A percentile compares a stretch with the other conserved stretches of the same genome.
Conservation (phyloP, 2,329 filamentous ascomycete species). For the Neofusicoccum ribis region DNA sequence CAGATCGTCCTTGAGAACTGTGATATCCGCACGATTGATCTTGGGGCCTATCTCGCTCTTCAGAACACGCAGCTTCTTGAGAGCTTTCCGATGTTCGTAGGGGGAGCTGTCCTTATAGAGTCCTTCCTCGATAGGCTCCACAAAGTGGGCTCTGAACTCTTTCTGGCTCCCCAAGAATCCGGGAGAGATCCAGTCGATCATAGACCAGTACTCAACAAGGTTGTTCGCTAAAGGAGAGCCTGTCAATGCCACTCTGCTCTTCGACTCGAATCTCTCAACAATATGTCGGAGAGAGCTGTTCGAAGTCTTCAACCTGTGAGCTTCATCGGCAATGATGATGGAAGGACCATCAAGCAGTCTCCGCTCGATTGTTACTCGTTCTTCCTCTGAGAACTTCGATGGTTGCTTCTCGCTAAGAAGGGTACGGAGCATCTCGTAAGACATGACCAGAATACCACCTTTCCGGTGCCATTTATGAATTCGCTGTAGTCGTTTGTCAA, state of each 20-base stretch:
- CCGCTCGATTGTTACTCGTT: constrained; percentile 25
- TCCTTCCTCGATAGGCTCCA: constrained; percentile 71
- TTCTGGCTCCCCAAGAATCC: constrained; percentile 68
- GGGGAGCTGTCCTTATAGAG: constrained; percentile 64
- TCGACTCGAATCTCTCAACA: constrained; percentile 63
- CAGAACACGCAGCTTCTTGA: constrained; percentile 69
- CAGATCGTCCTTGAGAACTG: constrained; percentile 64
- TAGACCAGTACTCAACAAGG: constrained; percentile 78
- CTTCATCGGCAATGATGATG: constrained; percentile 82
- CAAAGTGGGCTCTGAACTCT: constrained; percentile 72
- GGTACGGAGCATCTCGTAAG: constrained; percentile 68
- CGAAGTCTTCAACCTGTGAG: constrained; percentile 74
- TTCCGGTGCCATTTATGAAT: constrained; percentile 56
- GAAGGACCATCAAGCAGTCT: constrained; percentile 61
- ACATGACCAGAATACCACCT: constrained; percentile 75
- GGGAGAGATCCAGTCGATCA: constrained; percentile 85
- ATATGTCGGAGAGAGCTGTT: constrained; percentile 54
- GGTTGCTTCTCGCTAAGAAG: constrained; percentile 31
- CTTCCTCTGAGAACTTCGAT: constrained; percentile 13
- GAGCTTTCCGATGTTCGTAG: constrained; percentile 57
- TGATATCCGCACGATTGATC: constrained; percentile 72
- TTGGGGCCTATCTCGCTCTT: constrained; percentile 74
- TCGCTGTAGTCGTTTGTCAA: constrained; percentile 38
- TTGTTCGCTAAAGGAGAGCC: constrained; percentile 86
- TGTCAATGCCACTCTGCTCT: constrained; percentile 76